Percentiles rank a stretch among this genome's conserved stretches.
Evolutionary conservation across 2,329 filamentous ascomycete genomes (phyloP).

Genomic region (Diaporthe australafricana): DNA sequence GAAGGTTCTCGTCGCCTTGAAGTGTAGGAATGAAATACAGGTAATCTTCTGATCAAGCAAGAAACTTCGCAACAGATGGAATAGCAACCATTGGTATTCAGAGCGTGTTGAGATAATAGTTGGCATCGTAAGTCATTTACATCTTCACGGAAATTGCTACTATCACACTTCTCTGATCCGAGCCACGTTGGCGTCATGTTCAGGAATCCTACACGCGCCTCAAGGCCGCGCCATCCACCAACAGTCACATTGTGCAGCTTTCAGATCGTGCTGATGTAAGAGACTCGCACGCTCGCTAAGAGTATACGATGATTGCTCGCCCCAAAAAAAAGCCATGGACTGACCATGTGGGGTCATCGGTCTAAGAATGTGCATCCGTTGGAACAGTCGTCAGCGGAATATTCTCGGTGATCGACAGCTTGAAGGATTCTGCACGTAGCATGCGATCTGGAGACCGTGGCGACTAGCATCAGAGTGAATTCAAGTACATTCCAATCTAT

Average conservation of each 20-base stretch:
- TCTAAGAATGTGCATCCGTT: background rate
- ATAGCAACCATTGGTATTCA: too few relatives aligned
- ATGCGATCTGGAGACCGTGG: conserved; percentile 14
- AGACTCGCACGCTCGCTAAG: too few relatives aligned
- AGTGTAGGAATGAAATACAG: too few relatives aligned
- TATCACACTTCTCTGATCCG: background rate
- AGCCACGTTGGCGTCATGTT: too few relatives aligned
- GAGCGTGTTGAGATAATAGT: too few relatives aligned
- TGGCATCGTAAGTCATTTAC: too few relatives aligned
- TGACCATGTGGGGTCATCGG: background rate
- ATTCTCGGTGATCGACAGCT: background rate
- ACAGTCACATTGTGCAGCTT: background rate
- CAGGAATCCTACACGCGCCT: background rate
- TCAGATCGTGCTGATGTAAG: background rate
- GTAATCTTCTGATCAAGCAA: too few relatives aligned
- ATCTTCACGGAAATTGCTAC: background rate
- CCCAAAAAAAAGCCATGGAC: background rate
- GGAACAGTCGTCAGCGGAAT: background rate
- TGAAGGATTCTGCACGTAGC: background rate
- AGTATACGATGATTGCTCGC: background rate
- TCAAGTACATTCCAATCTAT: too few relatives aligned
- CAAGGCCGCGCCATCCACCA: background rate
- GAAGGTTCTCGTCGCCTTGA: too few relatives aligned
- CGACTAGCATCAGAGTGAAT: too few relatives aligned
- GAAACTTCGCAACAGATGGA: too few relatives aligned